Evolutionary conservation across 1,284 basidiomycete species (phyloP).

Genomic region (Vanrija sp.): DNA sequence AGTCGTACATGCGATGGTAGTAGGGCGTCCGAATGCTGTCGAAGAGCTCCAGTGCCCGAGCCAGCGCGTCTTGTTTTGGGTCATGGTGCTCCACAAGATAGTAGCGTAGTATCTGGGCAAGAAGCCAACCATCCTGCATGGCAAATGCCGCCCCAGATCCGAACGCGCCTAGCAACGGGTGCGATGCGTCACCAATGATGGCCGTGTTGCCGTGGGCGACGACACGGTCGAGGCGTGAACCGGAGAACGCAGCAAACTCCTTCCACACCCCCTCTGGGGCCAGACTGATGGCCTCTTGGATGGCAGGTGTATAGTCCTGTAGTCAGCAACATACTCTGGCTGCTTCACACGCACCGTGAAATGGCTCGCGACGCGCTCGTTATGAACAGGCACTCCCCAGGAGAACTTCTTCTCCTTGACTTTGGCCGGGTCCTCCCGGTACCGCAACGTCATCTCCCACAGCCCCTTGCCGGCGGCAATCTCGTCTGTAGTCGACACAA

Average conservation of each 20-base stretch:
- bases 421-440: constrained; percentile 1
- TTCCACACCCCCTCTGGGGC: constrained; percentile 8
- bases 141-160: constrained; percentile 19
- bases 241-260: constrained; percentile 16
- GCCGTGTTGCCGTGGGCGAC: not conserved
- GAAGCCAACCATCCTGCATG: constrained; percentile 14
- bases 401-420: constrained; percentile 7
- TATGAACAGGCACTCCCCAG: constrained; percentile 13
- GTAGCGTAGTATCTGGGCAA: constrained; percentile 4
- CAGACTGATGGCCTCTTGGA: constrained; percentile 5
- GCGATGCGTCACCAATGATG: constrained; percentile 14
- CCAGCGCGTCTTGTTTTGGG: not conserved
- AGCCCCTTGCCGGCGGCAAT: constrained; percentile 6
- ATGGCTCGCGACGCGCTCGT: constrained; percentile 10
- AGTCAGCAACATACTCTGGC: not conserved
- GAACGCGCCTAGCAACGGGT: constrained; percentile 15
- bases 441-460: constrained; percentile 13
- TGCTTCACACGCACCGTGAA: constrained; percentile 6
- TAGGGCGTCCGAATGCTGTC: constrained; percentile 12
- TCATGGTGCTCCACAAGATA: not conserved
- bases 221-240: constrained; percentile 6
- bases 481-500: constrained; percentile 2
- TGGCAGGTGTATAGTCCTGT: not conserved
- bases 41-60: not conserved
- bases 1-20: constrained; percentile 13